phyloP scores from a whole-genome alignment of 83 land plant species.

The Thuja plicata region DNA sequence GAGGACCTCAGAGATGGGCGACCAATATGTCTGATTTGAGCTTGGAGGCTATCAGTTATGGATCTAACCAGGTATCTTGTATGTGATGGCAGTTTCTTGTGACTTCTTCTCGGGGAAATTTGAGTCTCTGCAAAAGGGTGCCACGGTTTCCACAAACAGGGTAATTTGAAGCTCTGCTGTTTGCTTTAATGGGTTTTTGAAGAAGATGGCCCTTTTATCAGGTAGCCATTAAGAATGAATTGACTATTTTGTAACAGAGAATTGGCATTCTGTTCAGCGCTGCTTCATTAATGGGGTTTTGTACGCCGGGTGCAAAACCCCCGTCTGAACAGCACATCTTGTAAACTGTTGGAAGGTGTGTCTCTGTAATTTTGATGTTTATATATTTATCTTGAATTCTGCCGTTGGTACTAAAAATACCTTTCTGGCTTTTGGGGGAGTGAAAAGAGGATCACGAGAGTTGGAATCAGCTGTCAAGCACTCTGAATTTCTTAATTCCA shows the following conservation, averaged over 20 bases:
- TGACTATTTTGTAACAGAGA: neutral
- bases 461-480: too few species aligned
- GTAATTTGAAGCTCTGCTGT: too few species aligned
- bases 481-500: too few species aligned
- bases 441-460: too few species aligned
- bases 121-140: too few species aligned
- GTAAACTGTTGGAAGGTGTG: neutral
- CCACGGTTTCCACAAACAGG: too few species aligned
- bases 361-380: neutral
- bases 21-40: constrained; percentile 70
- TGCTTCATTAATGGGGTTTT: neutral
- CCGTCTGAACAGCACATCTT: neutral
- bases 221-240: neutral
- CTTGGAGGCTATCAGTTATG: constrained; percentile 72
- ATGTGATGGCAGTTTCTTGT: neutral
- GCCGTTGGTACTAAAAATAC: too few species aligned
- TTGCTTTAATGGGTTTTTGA: neutral
- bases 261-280: neutral
- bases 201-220: neutral
- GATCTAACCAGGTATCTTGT: constrained; percentile 61
- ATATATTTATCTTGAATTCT: too few species aligned
- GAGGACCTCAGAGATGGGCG: constrained; percentile 69
- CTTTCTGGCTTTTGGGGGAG: too few species aligned
- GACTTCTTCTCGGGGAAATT: too few species aligned
- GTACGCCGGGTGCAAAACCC: neutral